Base-by-base conservation (phyloP, 768 basidiomycete species). In the Kwoniella botswanensis region DNA sequence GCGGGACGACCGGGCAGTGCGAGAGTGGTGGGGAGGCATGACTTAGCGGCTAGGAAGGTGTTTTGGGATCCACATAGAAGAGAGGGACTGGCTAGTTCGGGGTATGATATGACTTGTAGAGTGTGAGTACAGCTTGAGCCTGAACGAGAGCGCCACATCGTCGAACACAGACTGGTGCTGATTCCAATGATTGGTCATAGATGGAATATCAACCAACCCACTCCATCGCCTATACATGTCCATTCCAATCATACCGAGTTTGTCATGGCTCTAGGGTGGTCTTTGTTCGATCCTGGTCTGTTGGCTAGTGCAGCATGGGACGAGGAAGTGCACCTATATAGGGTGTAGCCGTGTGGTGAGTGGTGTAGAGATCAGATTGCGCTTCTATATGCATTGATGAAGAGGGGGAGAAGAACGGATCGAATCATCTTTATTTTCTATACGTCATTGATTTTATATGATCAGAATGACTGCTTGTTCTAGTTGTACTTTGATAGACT, bases 71-170 rank as follows among this genome's bases (percentile, higher is more conserved):
- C 84, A 5, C 79, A 84, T 63, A 65, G 72, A 7, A 15, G 67
- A 3, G 67, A 78, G 55, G 42, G 82, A 4, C 63, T 86, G 24
- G 85, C 85, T 10, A 88, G 87, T 43, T 87, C 88, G 50, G 90
- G 91, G 77, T 95, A 98, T 84, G 96, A 98, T 80, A 98, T 98
- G 96, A 94, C 94, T 1, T 93, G 91, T 83, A 87, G 93, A 82
- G 87, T 95, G 91, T 97, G 86, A 81, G 90, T 87, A 13, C 46
- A 18, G 18, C 46, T 50, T 50, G 46, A 46, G 29, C 4, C 5
- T 29, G 29, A 35, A 35, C 35, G 35, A 35, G 35, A 35, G 7
- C 4, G 35, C 35, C 35, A 35, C 3, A 35, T 35, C 7, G 35
- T 35, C 35, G 35, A 35, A 35, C 17, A 50, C 46, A 17, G 46